phyloP scores from a whole-genome alignment of 139 green algal species.

The Monoraphidium neglectum region DNA sequence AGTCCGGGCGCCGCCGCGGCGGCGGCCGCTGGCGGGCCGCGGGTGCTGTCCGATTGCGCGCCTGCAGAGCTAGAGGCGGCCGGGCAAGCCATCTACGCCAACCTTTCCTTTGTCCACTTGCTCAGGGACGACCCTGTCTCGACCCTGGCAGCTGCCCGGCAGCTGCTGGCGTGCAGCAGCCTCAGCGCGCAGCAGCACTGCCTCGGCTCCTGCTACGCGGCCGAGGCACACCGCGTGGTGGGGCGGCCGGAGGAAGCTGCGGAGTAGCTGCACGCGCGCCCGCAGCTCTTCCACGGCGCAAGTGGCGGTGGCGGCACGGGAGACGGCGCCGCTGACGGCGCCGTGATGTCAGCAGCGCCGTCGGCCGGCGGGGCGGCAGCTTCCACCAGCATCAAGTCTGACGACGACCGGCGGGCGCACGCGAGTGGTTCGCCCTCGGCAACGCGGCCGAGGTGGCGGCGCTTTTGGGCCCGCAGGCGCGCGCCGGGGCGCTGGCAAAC shows the following conservation, averaged over 20 bases:
- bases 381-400: neutral
- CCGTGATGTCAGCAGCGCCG: neutral
- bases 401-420: neutral
- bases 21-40: neutral
- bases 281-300: neutral
- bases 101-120: slow-evolving; percentile 41
- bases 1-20: neutral
- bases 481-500: no score
- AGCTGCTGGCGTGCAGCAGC: slow-evolving; percentile 27
- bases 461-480: no score
- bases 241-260: slow-evolving; percentile 15
- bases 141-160: slow-evolving; percentile 29
- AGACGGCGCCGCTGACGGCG: neutral
- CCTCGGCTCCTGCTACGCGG: slow-evolving; percentile 26
- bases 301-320: neutral
- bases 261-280: slow-evolving; percentile 11
- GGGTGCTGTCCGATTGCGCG: neutral
- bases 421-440: no score
- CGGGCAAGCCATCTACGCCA: slow-evolving; percentile 39
- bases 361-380: neutral
- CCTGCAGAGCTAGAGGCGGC: neutral
- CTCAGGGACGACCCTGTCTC: slow-evolving; percentile 20
- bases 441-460: no score
- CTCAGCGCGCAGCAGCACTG: slow-evolving; percentile 13
- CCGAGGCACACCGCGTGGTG: slow-evolving; percentile 22